Percentiles rank a stretch among this genome's conserved stretches.
phyloP scores from a whole-genome alignment of 768 basidiomycete genomes.

The Chalciporus chontae region DNA sequence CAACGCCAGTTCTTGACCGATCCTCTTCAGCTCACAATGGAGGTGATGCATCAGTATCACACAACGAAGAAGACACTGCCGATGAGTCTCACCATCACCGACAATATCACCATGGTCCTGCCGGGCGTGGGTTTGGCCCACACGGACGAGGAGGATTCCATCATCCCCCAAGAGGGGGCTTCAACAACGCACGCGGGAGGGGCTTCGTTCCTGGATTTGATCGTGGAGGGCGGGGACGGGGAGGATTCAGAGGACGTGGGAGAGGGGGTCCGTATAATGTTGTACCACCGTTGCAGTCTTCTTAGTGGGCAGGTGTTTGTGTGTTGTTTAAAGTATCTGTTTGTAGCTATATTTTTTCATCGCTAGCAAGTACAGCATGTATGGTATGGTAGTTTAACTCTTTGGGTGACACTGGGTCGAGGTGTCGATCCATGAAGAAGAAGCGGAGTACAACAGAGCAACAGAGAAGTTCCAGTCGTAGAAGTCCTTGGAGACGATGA shows the following conservation, averaged over 20 bases:
- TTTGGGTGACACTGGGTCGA: too few species aligned
- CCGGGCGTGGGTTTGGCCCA: constrained; percentile 22
- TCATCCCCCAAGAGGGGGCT: constrained; percentile 21
- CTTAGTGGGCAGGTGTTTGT: background rate
- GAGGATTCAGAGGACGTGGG: constrained; percentile 32
- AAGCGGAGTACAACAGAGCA: too few species aligned
- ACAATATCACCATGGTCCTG: background rate
- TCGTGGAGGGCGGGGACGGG: constrained; percentile 32
- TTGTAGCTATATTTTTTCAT: constrained; percentile 6
- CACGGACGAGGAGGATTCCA: constrained; percentile 33
- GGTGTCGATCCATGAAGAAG: too few species aligned
- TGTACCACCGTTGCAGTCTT: constrained; percentile 7
- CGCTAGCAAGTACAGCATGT: background rate
- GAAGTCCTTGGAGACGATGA: too few species aligned
- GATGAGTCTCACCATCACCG: background rate
- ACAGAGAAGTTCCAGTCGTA: too few species aligned
- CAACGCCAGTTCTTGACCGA: background rate
- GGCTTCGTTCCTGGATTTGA: constrained; percentile 28
- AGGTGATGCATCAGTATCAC: background rate
- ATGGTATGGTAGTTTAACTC: too few species aligned
- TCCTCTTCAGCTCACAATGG: background rate
- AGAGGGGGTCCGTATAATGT: constrained; percentile 15
- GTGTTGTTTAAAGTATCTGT: background rate
- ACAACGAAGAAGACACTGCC: constrained; percentile 2
- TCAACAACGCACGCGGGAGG: constrained; percentile 28